phyloP scores from a whole-genome alignment of 2,329 filamentous ascomycete species.

The Fusarium sp. region DNA sequence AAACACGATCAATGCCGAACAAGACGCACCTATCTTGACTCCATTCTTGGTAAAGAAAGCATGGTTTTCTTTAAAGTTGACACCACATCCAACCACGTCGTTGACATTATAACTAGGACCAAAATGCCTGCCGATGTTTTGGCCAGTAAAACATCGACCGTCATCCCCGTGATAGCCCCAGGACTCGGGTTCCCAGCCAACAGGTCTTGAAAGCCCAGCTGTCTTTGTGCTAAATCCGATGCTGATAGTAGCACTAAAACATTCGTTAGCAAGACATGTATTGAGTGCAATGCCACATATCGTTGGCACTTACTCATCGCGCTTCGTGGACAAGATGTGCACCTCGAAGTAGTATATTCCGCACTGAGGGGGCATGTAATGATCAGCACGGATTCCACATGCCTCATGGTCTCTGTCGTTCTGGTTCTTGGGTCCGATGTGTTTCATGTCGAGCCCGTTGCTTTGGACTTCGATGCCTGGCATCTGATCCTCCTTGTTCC shows the following conservation, averaged over 20 bases:
- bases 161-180: constrained; percentile 79
- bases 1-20: background rate
- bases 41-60: constrained; percentile 80
- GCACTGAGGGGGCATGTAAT: constrained; percentile 87
- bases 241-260: constrained; percentile 67
- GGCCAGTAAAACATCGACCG: constrained; percentile 69
- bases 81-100: constrained; percentile 73
- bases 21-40: constrained; percentile 62
- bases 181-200: constrained; percentile 76
- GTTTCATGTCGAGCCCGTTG: constrained; percentile 79
- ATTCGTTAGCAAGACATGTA: constrained; percentile 11
- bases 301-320: constrained; percentile 64
- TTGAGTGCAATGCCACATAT: background rate
- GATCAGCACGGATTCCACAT: constrained; percentile 83
- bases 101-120: constrained; percentile 66
- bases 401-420: constrained; percentile 77
- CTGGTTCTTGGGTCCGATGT: constrained; percentile 60
- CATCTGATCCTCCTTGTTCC: constrained; percentile 84
- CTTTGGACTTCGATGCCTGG: constrained; percentile 77
- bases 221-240: constrained; percentile 71
- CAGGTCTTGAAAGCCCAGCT: constrained; percentile 65
- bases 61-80: constrained; percentile 73
- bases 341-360: constrained; percentile 96
- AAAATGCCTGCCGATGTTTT: constrained; percentile 68
- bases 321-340: constrained; percentile 61